Conservation (phyloP, 352 stramenopile genomes). For the Phytophthora boehmeriae region DNA sequence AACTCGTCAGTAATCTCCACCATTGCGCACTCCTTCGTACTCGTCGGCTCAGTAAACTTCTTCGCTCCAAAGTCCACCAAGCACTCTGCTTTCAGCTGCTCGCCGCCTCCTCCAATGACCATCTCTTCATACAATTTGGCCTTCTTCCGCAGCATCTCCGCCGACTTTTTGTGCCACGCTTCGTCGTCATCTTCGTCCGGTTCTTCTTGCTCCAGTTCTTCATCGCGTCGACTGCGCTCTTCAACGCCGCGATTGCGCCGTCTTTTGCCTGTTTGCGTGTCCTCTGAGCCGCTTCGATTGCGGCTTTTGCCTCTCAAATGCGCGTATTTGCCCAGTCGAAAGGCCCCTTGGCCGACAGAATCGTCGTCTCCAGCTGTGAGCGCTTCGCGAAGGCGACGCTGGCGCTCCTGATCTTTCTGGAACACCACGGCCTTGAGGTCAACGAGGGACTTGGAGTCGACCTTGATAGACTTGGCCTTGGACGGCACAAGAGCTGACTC, state of each 20-base stretch:
- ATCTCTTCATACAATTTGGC: conserved; percentile 81
- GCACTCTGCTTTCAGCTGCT: conserved; percentile 45
- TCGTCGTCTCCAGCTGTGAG: conserved; percentile 29
- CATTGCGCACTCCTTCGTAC: conserved; percentile 8
- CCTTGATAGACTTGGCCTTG: conserved; percentile 89
- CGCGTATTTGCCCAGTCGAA: conserved; percentile 50
- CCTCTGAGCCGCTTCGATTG: conserved; percentile 24
- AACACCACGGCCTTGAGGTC: conserved; percentile 86
- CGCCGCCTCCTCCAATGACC: conserved; percentile 29
- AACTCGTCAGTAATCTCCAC: conserved; percentile 60
- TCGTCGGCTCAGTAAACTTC: conserved; percentile 11
- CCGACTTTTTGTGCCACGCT: conserved; percentile 62
- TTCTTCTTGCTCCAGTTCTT: conserved; percentile 49
- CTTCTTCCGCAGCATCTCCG: conserved; percentile 70
- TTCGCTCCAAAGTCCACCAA: conserved; percentile 80
- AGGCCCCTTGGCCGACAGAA: conserved; percentile 2
- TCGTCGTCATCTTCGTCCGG: conserved; percentile 67
- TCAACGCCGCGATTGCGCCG: conserved; percentile 65
- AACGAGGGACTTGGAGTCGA: conserved; percentile 84
- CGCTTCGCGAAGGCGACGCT: conserved; percentile 55
- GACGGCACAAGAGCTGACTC: conserved; percentile 91
- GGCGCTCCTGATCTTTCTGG: conserved; percentile 81
- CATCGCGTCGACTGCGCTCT: conserved; percentile 53
- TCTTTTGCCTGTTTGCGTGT: conserved; percentile 28
- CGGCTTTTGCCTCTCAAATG: conserved; percentile 48